Evolutionary conservation across 208 protist species (phyloP).

Genomic region (Leptomonas seymouri): DNA sequence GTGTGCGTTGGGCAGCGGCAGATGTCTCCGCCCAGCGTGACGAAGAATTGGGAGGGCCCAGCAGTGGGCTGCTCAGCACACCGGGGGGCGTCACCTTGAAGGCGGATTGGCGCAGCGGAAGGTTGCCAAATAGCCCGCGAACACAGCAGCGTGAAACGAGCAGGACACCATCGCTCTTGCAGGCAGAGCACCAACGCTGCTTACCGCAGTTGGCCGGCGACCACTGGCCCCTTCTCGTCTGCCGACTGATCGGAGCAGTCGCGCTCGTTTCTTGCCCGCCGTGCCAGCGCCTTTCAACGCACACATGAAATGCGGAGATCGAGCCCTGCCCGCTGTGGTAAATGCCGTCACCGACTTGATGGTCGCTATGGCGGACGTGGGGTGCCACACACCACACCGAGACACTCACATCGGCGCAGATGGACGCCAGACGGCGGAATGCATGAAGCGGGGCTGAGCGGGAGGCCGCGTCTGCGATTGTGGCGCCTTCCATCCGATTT

Average conservation of each 20-base stretch:
- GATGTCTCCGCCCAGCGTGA: conserved; percentile 2
- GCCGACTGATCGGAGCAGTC: neutral
- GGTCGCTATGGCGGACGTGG: neutral
- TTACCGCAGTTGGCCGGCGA: neutral
- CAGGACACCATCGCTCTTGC: neutral
- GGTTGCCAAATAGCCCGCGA: conserved; percentile 39
- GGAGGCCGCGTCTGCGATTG: neutral
- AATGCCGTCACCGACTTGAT: too few relatives aligned
- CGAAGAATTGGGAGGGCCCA: conserved; percentile 1
- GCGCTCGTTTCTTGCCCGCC: conserved; percentile 7
- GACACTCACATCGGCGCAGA: conserved; percentile 24
- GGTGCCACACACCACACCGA: too few relatives aligned
- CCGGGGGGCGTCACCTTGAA: neutral
- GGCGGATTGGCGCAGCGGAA: conserved; percentile 47
- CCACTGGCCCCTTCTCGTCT: neutral
- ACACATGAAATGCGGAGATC: conserved; percentile 5
- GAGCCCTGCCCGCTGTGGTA: neutral
- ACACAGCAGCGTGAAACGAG: conserved; percentile 36
- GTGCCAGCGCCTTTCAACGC: conserved; percentile 15
- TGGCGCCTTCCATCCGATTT: neutral
- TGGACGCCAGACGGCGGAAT: conserved; percentile 16
- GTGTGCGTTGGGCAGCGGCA: conserved; percentile 29
- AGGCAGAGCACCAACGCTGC: neutral
- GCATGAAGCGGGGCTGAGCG: neutral
- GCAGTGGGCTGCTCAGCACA: neutral